phyloP scores from a whole-genome alignment of 371 early-diverging fungal species.

The Mucor piriformis region DNA sequence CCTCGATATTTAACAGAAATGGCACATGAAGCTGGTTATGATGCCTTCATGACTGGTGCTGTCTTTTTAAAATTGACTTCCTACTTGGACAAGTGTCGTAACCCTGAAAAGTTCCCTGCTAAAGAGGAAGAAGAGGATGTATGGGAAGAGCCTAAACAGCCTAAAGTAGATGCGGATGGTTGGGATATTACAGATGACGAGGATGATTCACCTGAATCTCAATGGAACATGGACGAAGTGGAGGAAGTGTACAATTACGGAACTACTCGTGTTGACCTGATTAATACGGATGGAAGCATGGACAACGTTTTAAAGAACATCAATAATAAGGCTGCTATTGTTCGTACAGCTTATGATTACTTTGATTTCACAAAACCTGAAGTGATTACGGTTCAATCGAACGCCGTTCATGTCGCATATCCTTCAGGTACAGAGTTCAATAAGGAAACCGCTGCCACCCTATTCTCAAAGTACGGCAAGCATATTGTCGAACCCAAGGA shows the following conservation, averaged over 20 bases:
- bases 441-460: not conserved
- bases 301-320: conserved; percentile 21
- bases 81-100: conserved; percentile 23
- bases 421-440: not conserved
- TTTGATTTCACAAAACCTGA: conserved; percentile 41
- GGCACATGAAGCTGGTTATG: conserved; percentile 92
- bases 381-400: conserved; percentile 11
- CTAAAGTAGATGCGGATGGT: conserved; percentile 24
- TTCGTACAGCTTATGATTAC: conserved; percentile 39
- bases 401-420: conserved; percentile 19
- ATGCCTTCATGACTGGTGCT: conserved; percentile 84
- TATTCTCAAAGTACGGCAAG: conserved; percentile 31
- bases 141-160: conserved; percentile 12
- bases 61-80: conserved; percentile 39
- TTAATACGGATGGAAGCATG: conserved; percentile 13
- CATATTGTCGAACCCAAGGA: conserved; percentile 30
- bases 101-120: conserved; percentile 20
- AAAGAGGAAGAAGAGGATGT: conserved; percentile 5
- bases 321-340: conserved; percentile 38
- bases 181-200: conserved; percentile 47
- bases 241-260: conserved; percentile 48
- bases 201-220: conserved; percentile 22
- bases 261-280: conserved; percentile 29
- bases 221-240: conserved; percentile 21
- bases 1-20: conserved; percentile 46